Base-by-base conservation (phyloP, 2,329 filamentous ascomycete genomes). In the Aspergillus fischeri region DNA sequence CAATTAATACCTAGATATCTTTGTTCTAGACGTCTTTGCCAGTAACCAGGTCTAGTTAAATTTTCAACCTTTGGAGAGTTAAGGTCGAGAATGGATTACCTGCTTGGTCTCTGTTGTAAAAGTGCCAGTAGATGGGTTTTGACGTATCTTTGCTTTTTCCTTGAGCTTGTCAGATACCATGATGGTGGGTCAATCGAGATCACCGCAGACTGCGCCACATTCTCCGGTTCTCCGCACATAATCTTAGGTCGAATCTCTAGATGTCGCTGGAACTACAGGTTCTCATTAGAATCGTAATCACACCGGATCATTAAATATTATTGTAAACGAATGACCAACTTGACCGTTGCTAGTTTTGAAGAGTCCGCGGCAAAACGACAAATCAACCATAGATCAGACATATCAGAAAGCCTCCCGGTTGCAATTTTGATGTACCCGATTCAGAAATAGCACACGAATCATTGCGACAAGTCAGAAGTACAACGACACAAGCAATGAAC, bases 401-500 rank as follows among this genome's bases (percentile, higher is more conserved):
- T 21, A 47, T 52, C 58, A 55, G 20, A 55, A 49, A 50, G 25
- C 53, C 53, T 25, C 55, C 52, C 55, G 55, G 35, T 41, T 53
- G 47, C 49, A 53, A 49, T 56, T 61, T 53, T 60, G 57, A 57
- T 55, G 58, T 56, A 65, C 60, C 60, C 59, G 57, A 63, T 52
- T 55, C 52, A 59, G 49, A 54, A 56, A 65, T 51, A 62, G 60
- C 51, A 55, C 57, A 54, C 60, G 54, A 58, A 63, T 60, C 52
- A 58, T 53, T 53, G 50, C 52, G 60, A 59, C 53, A 56, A 56
- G 28, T 60, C n/a, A 55, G 58, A 49, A 55, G 32, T 53, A 38
- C 10, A 52, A 27, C 47, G 47, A 63, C 61, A 55, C 50, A 60
- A 64, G 45, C 14, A 60, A 58, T 51, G 48, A 65, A 60, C 54